These are phyloP conservation scores for Megacollybia platyphylla DNA, from an alignment of 1,284 basidiomycete genomes.

Conservation along the genomic window DNA sequence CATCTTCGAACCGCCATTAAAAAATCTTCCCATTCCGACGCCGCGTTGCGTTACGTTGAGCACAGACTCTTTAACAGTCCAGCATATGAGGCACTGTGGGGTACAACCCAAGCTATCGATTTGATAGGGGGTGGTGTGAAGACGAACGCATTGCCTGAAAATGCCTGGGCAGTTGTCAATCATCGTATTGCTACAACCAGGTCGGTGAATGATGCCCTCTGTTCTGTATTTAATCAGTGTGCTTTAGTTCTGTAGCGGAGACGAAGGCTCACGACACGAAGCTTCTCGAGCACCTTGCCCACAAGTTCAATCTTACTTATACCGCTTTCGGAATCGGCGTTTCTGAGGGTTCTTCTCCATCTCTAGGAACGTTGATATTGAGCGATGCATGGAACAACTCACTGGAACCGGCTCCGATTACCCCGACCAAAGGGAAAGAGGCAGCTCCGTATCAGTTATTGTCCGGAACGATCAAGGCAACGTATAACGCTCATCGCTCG, in stretches of 20 bases:
- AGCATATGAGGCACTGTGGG: constrained; percentile 16
- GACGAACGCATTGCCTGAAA: constrained; percentile 49
- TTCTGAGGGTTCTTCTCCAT: constrained; percentile 12
- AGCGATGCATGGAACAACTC: constrained; percentile 29
- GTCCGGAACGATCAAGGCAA: constrained; percentile 33
- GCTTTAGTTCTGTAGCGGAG: constrained; percentile 24
- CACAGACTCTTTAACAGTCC: constrained; percentile 13
- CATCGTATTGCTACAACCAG: constrained; percentile 44
- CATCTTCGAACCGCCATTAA: constrained; percentile 14
- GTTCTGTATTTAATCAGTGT: background rate
- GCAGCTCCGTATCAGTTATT: constrained; percentile 32
- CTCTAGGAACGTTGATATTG: constrained; percentile 22
- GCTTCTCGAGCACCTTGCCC: constrained; percentile 26
- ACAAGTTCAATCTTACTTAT: constrained; percentile 28
- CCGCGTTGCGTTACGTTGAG: constrained; percentile 18
- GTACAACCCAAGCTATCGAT: constrained; percentile 47
- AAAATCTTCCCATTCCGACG: constrained; percentile 10
- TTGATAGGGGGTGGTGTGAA: constrained; percentile 45
- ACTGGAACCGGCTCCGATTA: constrained; percentile 46
- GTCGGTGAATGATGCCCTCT: constrained; percentile 11
- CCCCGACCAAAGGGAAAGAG: constrained; percentile 20
- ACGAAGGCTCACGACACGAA: constrained; percentile 25
- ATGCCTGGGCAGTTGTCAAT: constrained; percentile 41
- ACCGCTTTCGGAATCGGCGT: constrained; percentile 26
- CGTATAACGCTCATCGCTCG: constrained; percentile 14